Evolutionary conservation across 805 yeast species (phyloP).

Genomic region (Candida ovalis): DNA sequence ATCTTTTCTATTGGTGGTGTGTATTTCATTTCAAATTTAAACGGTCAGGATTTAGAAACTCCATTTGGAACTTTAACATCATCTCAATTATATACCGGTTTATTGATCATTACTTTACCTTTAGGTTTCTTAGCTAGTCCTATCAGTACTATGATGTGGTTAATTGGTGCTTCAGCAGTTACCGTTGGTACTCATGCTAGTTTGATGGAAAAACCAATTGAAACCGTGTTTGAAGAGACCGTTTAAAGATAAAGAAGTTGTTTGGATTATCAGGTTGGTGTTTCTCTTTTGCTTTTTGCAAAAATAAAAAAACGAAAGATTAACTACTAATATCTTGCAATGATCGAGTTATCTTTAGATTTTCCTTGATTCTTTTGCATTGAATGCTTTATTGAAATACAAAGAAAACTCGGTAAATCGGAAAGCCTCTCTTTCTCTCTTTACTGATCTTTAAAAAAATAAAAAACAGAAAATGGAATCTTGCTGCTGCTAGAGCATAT

Average conservation of each 20-base stretch:
- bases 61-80: constrained; percentile 73
- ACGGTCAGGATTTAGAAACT: constrained; percentile 78
- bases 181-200: constrained; percentile 87
- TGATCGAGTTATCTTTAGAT: too few relatives aligned
- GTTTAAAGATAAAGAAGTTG: constrained; percentile 25
- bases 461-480: too few relatives aligned
- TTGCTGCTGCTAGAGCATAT: too few relatives aligned
- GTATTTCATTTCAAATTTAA: constrained; percentile 70
- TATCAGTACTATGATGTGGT: constrained; percentile 89
- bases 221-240: constrained; percentile 87
- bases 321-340: too few relatives aligned
- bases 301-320: too few relatives aligned
- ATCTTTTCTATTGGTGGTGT: constrained; percentile 70
- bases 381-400: too few relatives aligned
- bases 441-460: too few relatives aligned
- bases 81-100: constrained; percentile 85
- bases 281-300: not conserved
- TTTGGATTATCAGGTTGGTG: not conserved
- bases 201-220: constrained; percentile 95
- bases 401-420: too few relatives aligned
- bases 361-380: too few relatives aligned
- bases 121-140: constrained; percentile 37
- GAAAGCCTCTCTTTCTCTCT: too few relatives aligned
- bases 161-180: constrained; percentile 89
- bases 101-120: constrained; percentile 63